Evolutionary conservation across 2,329 filamentous ascomycete genomes (phyloP).

Genomic region (Stylonectria norvegica): DNA sequence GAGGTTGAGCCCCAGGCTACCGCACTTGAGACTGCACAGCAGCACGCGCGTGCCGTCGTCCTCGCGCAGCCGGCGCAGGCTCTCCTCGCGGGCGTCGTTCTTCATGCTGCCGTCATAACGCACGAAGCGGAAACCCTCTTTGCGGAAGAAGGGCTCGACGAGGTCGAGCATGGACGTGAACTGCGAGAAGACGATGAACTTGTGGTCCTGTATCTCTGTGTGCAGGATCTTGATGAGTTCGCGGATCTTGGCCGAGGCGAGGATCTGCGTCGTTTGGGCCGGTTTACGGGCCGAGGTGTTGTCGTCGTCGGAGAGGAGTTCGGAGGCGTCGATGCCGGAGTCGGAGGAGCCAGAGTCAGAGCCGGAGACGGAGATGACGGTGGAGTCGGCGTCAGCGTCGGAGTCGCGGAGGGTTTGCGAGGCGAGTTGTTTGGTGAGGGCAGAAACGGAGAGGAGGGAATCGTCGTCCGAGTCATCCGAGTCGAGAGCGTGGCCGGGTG

Average conservation of each 20-base stretch:
- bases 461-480: constrained; percentile 32
- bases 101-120: constrained; percentile 95
- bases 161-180: constrained; percentile 98
- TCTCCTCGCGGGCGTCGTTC: constrained; percentile 88
- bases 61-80: constrained; percentile 70
- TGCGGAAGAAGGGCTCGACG: constrained; percentile 82
- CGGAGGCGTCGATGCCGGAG: constrained; percentile 39
- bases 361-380: constrained; percentile 1
- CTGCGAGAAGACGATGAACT: constrained; percentile 97
- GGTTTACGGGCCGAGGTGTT: constrained; percentile 32
- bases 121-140: constrained; percentile 71
- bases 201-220: constrained; percentile 76
- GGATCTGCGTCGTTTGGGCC: constrained; percentile 39
- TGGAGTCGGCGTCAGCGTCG: constrained; percentile 36
- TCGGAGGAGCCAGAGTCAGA: constrained; percentile 9
- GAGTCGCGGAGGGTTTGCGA: constrained; percentile 35
- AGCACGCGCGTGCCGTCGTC: constrained; percentile 75
- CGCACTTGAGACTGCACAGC: constrained; percentile 91
- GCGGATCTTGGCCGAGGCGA: constrained; percentile 85
- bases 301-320: constrained; percentile 41
- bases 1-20: constrained; percentile 86
- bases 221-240: constrained; percentile 78
- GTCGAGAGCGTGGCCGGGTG: constrained; percentile 22
- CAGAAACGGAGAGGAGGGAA: constrained; percentile 34
- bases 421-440: constrained; percentile 37